Conservation (phyloP, 345 rosid genomes). For the Gossypium australe region DNA sequence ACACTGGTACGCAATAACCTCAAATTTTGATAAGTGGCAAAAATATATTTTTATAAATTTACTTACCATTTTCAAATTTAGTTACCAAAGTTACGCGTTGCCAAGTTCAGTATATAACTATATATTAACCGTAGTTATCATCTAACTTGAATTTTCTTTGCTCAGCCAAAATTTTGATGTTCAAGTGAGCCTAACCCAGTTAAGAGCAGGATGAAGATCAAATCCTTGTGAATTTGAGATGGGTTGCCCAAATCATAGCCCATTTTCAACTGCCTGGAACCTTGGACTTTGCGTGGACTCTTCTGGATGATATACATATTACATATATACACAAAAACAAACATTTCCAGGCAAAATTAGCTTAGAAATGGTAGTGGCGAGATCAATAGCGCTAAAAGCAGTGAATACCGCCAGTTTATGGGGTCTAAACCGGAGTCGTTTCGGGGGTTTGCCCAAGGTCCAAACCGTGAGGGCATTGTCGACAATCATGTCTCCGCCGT, state of each 20-base stretch:
- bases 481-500: slow-evolving; percentile 64
- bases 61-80: no score
- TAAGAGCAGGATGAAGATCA: background rate
- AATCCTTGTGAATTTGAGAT: background rate
- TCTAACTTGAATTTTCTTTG: no score
- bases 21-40: no score
- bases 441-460: background rate
- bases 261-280: background rate
- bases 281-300: background rate
- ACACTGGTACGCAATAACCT: no score
- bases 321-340: background rate
- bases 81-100: no score
- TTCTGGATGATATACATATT: background rate
- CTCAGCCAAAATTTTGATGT: background rate
- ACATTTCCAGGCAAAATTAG: background rate
- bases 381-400: slow-evolving; percentile 10
- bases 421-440: slow-evolving; percentile 1
- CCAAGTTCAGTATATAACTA: no score
- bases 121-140: no score
- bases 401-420: slow-evolving; percentile 4
- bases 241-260: background rate
- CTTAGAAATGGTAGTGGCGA: slow-evolving; percentile 23
- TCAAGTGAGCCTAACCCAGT: background rate
- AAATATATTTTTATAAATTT: no score
- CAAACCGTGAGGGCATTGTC: slow-evolving; percentile 42